These are phyloP conservation scores for Curvularia hawaiiensis DNA, from an alignment of 2,329 filamentous ascomycete genomes.

Conservation along the genomic window DNA sequence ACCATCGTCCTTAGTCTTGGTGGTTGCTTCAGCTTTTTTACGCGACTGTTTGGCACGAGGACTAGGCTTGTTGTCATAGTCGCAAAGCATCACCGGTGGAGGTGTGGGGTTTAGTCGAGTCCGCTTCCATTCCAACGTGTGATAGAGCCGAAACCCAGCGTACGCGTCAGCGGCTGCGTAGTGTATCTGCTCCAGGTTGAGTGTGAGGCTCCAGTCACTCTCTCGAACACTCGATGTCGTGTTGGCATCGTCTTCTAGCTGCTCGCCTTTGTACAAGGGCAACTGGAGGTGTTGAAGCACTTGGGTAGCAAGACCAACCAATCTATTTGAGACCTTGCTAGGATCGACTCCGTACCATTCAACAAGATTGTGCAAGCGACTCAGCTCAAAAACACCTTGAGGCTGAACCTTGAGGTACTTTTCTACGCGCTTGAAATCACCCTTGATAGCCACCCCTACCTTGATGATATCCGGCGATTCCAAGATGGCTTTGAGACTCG, in stretches of 20 bases:
- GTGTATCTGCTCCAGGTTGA: conserved; percentile 70
- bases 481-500: conserved; percentile 72
- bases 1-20: conserved; percentile 14
- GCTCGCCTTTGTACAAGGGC: conserved; percentile 78
- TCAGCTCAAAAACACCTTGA: conserved; percentile 77
- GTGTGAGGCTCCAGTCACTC: conserved; percentile 72
- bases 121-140: conserved; percentile 72
- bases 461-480: conserved; percentile 74
- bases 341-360: conserved; percentile 59
- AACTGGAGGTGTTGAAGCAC: conserved; percentile 73
- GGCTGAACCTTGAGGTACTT: conserved; percentile 65
- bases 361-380: conserved; percentile 81
- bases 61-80: conserved; percentile 57
- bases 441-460: conserved; percentile 73
- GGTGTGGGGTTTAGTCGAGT: conserved; percentile 70
- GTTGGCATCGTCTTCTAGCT: conserved; percentile 24
- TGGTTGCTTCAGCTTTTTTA: conserved; percentile 14
- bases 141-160: conserved; percentile 76
- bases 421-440: conserved; percentile 67
- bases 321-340: conserved; percentile 56
- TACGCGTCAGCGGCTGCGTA: conserved; percentile 85
- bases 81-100: conserved; percentile 70
- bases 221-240: conserved; percentile 60
- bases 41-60: conserved; percentile 15
- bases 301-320: conserved; percentile 71